Evolutionary conservation across 2,329 filamentous ascomycete species (phyloP).

Genomic region (Fusarium austroafricanum): DNA sequence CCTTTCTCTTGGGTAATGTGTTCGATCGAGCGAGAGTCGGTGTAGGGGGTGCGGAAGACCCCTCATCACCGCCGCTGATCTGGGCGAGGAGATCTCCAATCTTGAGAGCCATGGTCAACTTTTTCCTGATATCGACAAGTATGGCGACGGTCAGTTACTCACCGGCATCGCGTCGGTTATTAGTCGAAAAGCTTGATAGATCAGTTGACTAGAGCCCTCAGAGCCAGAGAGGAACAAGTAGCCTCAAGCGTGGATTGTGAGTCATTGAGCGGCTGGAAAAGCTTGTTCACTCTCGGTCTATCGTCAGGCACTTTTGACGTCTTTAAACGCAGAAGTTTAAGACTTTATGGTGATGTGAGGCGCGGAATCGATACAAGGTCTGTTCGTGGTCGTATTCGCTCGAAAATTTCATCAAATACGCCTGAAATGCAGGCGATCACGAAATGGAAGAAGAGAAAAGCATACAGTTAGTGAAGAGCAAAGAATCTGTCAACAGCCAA

Average conservation of each 20-base stretch:
- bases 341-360: constrained; percentile 34
- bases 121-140: constrained; percentile 25
- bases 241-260: constrained; percentile 42
- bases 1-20: constrained; percentile 65
- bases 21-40: constrained; percentile 46
- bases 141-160: constrained; percentile 29
- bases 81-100: constrained; percentile 60
- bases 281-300: constrained; percentile 27
- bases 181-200: constrained; percentile 20
- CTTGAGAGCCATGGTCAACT: constrained; percentile 42
- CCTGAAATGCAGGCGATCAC: constrained; percentile 42
- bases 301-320: constrained; percentile 40
- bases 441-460: constrained; percentile 35
- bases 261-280: constrained; percentile 44
- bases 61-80: constrained; percentile 67
- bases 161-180: constrained; percentile 48
- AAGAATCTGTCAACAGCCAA: constrained; percentile 44
- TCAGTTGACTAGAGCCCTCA: constrained; percentile 22
- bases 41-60: constrained; percentile 52
- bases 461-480: constrained; percentile 40
- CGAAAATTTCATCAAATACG: constrained; percentile 36
- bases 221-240: constrained; percentile 40
- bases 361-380: constrained; percentile 40
- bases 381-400: constrained; percentile 37
- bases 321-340: constrained; percentile 25